Conservation (phyloP, 2,329 filamentous ascomycete species). For the Claviceps capensis region DNA sequence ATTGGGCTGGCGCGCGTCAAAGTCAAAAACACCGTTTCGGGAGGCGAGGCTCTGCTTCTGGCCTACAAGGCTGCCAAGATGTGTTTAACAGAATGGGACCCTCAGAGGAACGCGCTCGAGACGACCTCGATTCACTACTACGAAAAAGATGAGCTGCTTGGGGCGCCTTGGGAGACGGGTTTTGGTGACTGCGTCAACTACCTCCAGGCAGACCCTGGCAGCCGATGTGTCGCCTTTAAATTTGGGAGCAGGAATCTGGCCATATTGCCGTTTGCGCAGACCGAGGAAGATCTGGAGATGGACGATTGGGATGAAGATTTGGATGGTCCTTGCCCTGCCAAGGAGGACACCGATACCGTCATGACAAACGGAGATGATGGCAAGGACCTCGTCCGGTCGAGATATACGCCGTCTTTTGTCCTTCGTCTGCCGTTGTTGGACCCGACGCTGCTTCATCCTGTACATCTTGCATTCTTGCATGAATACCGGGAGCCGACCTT, state of each 20-base stretch:
- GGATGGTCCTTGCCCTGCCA: constrained; percentile 50
- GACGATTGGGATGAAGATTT: constrained; percentile 79
- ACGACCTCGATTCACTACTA: constrained; percentile 97
- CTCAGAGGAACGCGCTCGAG: constrained; percentile 60
- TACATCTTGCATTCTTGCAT: constrained; percentile 85
- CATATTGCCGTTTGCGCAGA: constrained; percentile 82
- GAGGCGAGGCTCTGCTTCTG: constrained; percentile 71
- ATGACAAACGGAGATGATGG: constrained; percentile 22
- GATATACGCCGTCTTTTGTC: constrained; percentile 86
- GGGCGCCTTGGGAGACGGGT: constrained; percentile 67
- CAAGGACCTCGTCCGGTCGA: constrained; percentile 28
- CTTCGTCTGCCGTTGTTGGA: constrained; percentile 81
- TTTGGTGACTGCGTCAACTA: constrained; percentile 66
- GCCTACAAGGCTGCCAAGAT: constrained; percentile 86
- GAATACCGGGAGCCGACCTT: constrained; percentile 97
- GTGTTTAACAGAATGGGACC: constrained; percentile 88
- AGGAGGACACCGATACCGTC: constrained; percentile 20
- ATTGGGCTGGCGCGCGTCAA: constrained; percentile 72
- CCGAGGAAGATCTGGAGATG: constrained; percentile 78
- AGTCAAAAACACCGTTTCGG: constrained; percentile 56
- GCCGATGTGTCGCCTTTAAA: constrained; percentile 85
- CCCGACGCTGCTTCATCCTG: constrained; percentile 71
- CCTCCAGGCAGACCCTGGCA: constrained; percentile 78
- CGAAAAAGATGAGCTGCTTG: constrained; percentile 79
- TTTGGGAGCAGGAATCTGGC: constrained; percentile 83